These are phyloP conservation scores for Pseudozyma thailandica DNA, from an alignment of 1,284 basidiomycete genomes.

Conservation along the genomic window DNA sequence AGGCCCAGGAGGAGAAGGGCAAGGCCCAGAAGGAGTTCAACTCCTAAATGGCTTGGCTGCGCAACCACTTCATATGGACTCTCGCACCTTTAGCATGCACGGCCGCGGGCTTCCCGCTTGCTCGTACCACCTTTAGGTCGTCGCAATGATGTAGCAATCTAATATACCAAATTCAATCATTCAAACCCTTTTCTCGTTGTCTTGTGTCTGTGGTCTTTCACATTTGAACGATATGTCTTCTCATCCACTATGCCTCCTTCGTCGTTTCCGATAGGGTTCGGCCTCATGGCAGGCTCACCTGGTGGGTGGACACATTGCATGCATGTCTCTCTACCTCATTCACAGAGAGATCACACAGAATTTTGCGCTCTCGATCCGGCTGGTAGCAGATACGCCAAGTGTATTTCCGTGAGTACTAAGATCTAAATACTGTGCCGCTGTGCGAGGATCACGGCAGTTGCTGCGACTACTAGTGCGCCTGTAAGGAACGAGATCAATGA, in stretches of 20 bases:
- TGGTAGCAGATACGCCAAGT: too few species aligned
- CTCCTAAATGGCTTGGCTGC: conserved; percentile 23
- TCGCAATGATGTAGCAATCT: conserved; percentile 19
- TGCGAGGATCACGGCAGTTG: conserved; percentile 43
- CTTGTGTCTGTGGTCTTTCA: not conserved
- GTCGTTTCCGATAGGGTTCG: too few species aligned
- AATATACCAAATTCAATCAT: conserved; percentile 22
- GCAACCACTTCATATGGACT: conserved; percentile 1
- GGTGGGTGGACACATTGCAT: too few species aligned
- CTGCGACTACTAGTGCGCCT: conserved; percentile 46
- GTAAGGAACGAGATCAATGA: conserved; percentile 32
- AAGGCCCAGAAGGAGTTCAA: conserved; percentile 57
- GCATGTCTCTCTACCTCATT: too few species aligned
- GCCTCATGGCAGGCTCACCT: too few species aligned
- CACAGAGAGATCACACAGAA: too few species aligned
- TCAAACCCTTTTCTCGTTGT: not conserved
- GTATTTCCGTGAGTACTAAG: too few species aligned
- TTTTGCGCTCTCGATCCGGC: too few species aligned
- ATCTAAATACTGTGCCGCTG: conserved; percentile 16
- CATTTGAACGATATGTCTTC: not conserved
- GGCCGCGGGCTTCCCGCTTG: not conserved
- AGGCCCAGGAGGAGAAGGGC: conserved; percentile 53
- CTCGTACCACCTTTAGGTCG: not conserved
- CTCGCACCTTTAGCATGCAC: not conserved
- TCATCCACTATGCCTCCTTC: too few species aligned